Evolutionary conservation across 2,329 filamentous ascomycete species (phyloP), one percentile per base, ranked within the genome.

Genomic region (Fragosphaeria purpurea): DNA sequence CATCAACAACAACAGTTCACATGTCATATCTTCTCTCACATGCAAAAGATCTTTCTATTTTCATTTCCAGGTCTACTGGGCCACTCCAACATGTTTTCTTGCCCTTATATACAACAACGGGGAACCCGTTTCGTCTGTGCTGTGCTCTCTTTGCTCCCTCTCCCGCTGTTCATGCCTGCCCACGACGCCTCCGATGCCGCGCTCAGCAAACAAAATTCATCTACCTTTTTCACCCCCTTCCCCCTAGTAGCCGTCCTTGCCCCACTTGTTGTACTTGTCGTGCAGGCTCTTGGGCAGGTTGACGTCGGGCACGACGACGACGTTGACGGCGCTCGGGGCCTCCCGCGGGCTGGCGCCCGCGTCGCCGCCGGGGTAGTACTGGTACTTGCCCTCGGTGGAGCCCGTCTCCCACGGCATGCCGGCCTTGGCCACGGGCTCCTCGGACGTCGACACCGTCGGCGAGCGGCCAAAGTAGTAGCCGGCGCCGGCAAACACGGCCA

Each of bases 251-350:
- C 88, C 90, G 60, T 97, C 93, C 82, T 97, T 97, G 70, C 93
- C 93, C 82, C 88, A 97, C 79, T 98, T 98, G 86, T 98, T 98
- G 82, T 85, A 97, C 75, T 85, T 86, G 62, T 98, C 93, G 74
- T 98, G 93, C 58, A 96, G 81, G 63, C 85, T 79, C 88, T 85
- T 89, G 65, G 93, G 90, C 60, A 97, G 76, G 64, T 85, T 93
- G 65, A 98, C 90, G 65, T 95, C 85, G 63, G 93, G 93, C 50
- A 98, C 77, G 66, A 98, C 84, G 61, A 96, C 90, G 58, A 86
- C 86, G 78, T 98, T 95, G 71, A 98, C 74, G 57, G 93, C 93
- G 69, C 88, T 95, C 59, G 93, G 93, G 55, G 93, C 93, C 63
- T 96, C 88, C 75, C 85, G 88, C 67, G 86, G 85, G 55, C 80